Base-by-base conservation (phyloP, 75 land plant species). In the Picea glauca region DNA sequence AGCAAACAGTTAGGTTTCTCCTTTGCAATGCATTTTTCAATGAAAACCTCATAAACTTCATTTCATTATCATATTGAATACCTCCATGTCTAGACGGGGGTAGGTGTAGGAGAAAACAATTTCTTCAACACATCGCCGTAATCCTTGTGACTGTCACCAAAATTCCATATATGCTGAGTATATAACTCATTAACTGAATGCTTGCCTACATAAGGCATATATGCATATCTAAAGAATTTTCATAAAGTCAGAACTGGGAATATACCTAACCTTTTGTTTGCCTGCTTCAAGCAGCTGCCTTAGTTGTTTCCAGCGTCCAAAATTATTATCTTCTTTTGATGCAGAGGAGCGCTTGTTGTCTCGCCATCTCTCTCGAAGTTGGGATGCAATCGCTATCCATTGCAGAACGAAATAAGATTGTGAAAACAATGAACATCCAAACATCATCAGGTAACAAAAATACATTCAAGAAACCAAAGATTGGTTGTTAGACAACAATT, bases 1-100 rank as follows among this genome's bases (percentile, higher is more conserved):
- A 35, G 4, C 59, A 32, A 50, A 35, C 33, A 3, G 30, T 60
- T 73, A 57, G 32, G 15, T 23, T 33, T 61, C 43, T 31, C 17
- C 46, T 58, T 11, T 38, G 30, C 12, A 74, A 83, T 58, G 40
- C 14, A 59, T n/a, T 20, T 60, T 30, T 30, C 17, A 72, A 38
- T 20, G 31, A 17, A 26, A 50, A 68, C 30, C 23, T 35, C 58
- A 63, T n/a, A 76, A 60, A 46, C 66, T 72, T 79, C 23, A 26
- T 13, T 15, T 12, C 40, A 13, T 13, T 59, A 7, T 62, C 63
- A n/a, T 61, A 60, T 50, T 58, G 79, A 86, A 78, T 65, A 95
- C 99, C 99, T 92, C 96, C 87, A 93, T 81, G 84, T 98, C 99
- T 73, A 98, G 84, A 81, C 99, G 87, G 23, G 99, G 99, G 77